A percentile compares a stretch with the other conserved stretches of the same genome.
These are phyloP conservation scores for Cercophora sp. DNA, from an alignment of 495 filamentous ascomycete species.

Conservation along the genomic window DNA sequence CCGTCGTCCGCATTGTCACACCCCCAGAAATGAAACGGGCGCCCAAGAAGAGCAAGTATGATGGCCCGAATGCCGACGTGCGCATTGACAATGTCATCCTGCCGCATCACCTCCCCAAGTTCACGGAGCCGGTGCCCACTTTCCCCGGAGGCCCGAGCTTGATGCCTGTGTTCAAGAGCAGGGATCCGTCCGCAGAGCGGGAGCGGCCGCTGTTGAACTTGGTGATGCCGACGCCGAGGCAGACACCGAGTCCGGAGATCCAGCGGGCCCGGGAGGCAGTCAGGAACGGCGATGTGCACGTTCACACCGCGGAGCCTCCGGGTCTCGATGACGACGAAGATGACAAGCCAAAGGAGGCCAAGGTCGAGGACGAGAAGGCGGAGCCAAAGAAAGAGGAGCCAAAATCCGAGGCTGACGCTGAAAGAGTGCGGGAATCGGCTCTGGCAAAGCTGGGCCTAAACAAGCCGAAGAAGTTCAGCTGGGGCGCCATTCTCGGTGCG, in stretches of 20 bases:
- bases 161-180: conserved; percentile 34
- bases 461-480: conserved; percentile 26
- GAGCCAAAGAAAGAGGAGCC: not conserved
- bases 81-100: conserved; percentile 46
- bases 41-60: conserved; percentile 44
- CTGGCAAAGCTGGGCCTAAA: conserved; percentile 18
- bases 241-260: conserved; percentile 41
- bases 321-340: not conserved
- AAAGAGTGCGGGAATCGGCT: not conserved
- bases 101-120: conserved; percentile 32
- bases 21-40: conserved; percentile 44
- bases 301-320: conserved; percentile 3
- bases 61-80: conserved; percentile 54
- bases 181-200: conserved; percentile 46
- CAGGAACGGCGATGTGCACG: conserved; percentile 13
- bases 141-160: not conserved
- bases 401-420: not conserved
- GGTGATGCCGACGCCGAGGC: conserved; percentile 47
- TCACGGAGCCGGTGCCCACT: conserved; percentile 14
- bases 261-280: conserved; percentile 19
- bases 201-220: conserved; percentile 50
- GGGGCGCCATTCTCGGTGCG: conserved; percentile 40
- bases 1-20: conserved; percentile 37
- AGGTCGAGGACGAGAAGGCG: not conserved
- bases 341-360: not conserved